Evolutionary conservation across 257 asterid species (phyloP), one percentile per base, ranked within the genome.

Genomic region (Plectranthus barbatus): DNA sequence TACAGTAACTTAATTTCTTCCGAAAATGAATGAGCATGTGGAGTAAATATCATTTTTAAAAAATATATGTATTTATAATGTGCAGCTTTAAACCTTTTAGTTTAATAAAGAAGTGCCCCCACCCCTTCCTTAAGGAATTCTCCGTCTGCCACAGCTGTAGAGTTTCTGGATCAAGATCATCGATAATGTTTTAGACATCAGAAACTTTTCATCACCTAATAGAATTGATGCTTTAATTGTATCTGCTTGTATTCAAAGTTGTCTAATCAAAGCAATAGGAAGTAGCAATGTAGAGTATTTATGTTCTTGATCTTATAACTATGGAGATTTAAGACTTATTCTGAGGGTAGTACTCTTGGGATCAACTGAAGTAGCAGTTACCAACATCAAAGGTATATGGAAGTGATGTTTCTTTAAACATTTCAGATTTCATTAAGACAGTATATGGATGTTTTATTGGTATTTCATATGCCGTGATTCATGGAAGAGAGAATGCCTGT

Each of bases 281-380:
- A 45, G 72, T 56, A 36, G 42, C 8, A 17, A 24, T 33, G 31
- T 12, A n/a, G 37, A 54, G 49, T 36, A 24, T 11, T 21, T 23
- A 64, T 69, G 48, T 77, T 26, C 52, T 62, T 76, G 64, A 63
- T 63, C 69, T 18, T 17, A 18, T 54, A 29, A 47, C 29, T 56
- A 24, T 52, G 36, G 64, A 60, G 52, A 29, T 45, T 42, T 31
- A 39, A 57, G 59, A 51, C 21, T 60, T 68, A 52, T 37, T 60
- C 23, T 47, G 40, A 41, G 45, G 53, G 46, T 60, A 62, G 71
- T 50, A 40, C n/a, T n/a, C n/a, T 45, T 10, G 50, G 65, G 34
- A 42, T 49, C 55, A 17, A 62, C 57, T 20, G 41, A 31, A 63
- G 57, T 62, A 36, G 37, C 62, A 9, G 6, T 29, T 13, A 19